These are phyloP conservation scores for Adansonia grandidieri DNA, from an alignment of 441 rosid species.

Conservation along the genomic window DNA sequence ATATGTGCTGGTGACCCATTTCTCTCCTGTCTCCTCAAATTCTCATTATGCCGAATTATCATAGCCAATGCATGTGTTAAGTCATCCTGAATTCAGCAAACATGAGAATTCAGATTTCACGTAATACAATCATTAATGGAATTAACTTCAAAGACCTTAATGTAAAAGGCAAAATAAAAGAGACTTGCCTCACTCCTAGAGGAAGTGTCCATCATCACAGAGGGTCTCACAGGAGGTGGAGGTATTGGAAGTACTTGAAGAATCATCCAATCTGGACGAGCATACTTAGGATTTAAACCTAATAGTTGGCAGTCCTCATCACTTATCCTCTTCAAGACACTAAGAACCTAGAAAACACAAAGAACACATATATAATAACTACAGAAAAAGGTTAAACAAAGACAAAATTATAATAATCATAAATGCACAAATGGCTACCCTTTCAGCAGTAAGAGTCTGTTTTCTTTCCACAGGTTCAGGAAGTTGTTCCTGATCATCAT, in stretches of 20 bases:
- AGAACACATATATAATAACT: not conserved
- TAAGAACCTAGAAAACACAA: too few species aligned
- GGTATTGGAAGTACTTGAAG: slow-evolving; percentile 97
- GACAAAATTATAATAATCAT: not conserved
- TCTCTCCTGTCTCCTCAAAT: slow-evolving; percentile 89
- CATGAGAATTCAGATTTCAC: slow-evolving; percentile 30
- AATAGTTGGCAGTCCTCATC: slow-evolving; percentile 86
- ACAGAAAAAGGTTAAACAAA: not conserved
- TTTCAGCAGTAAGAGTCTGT: slow-evolving; percentile 94
- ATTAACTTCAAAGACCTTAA: slow-evolving; percentile 27
- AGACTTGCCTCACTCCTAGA: slow-evolving; percentile 93
- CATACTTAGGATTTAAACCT: slow-evolving; percentile 93
- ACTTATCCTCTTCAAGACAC: slow-evolving; percentile 35
- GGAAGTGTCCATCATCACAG: slow-evolving; percentile 99
- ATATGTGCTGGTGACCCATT: slow-evolving; percentile 99
- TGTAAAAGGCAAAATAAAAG: slow-evolving; percentile 18
- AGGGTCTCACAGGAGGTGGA: slow-evolving; percentile 99
- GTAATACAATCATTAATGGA: not conserved
- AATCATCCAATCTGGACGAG: slow-evolving; percentile 99
- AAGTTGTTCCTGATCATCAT: slow-evolving; percentile 88
- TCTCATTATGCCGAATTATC: slow-evolving; percentile 94
- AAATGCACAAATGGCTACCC: slow-evolving; percentile 50
- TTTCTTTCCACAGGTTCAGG: slow-evolving; percentile 97
- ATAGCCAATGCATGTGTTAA: slow-evolving; percentile 95
- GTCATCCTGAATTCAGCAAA: slow-evolving; percentile 73